Evolutionary conservation across 2,329 filamentous ascomycete genomes (phyloP), one percentile per base, ranked within the genome.

Genomic region (Xylariaceae sp.): DNA sequence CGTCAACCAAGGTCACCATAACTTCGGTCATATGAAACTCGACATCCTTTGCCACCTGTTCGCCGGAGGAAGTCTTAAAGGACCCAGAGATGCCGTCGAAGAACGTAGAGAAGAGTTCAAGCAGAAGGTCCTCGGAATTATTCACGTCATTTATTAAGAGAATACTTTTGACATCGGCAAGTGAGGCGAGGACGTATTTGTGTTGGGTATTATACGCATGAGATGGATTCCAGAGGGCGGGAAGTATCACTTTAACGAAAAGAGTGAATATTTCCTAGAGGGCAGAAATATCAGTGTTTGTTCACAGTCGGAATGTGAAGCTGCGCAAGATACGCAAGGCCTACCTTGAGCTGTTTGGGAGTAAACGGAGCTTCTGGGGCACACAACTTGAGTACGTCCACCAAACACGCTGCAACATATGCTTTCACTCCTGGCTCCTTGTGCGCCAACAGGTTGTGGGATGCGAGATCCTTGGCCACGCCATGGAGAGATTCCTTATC

Each of bases 331-430:
- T 39, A 13, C 26, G 44, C 30, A 22, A 37, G 53, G 63, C 76
- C 61, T 72, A 92, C 91, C 86, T 95, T 96, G 59, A 97, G 80
- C 74, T 97, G 92, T 55, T 88, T 84, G 39, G 83, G 84, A 21
- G 90, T 95, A 72, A 95, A 97, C 16, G 94, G 94, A 68, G 94
- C 94, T 77, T 97, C 87, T 0, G 94, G 94, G 26, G 94, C 94
- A 72, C 90, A 96, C 53, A 99, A 80, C 64, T 89, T 87, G 68
- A 99, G 81, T 62, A 99, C 88, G 70, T 99, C 94, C 51, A 96
- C 91, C 57, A 97, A 78, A 70, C 92, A 97, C 66, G 89, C 89
- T 41, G 91, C 86, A 30, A 89, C 83, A 76, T 88, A 96, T 22
- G 94, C 92, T 71, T 88, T 87, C 60, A 99, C 91, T 52, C 94